Evolutionary conservation across 176 grass and related monocot genomes (phyloP).

Genomic region (Alopecurus myosuroides): DNA sequence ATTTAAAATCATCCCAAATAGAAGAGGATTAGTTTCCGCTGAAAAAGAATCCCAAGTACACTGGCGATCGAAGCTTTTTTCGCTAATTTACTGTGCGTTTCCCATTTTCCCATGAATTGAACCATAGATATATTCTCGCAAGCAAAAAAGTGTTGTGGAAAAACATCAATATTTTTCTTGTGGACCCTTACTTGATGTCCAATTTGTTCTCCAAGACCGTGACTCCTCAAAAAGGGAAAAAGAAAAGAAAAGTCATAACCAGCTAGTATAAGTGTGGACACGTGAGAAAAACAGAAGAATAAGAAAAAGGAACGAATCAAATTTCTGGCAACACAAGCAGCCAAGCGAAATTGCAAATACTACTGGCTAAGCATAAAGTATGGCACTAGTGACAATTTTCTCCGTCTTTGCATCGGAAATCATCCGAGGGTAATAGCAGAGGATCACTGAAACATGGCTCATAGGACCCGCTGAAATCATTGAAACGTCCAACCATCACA

Average conservation of each 20-base stretch:
- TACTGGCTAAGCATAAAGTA: conserved; percentile 15
- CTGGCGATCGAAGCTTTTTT: not conserved
- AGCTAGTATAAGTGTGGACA: not conserved
- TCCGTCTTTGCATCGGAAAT: not conserved
- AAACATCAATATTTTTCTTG: not conserved
- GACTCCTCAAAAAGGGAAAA: not conserved
- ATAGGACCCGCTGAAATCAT: not conserved
- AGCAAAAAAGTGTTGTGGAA: not conserved
- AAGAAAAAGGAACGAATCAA: conserved; percentile 21
- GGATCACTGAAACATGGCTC: not conserved
- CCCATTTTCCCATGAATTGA: not conserved
- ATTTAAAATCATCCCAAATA: not conserved
- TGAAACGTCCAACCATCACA: conserved; percentile 1
- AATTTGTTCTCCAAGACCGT: not conserved
- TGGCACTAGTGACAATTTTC: conserved; percentile 14
- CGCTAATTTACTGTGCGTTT: not conserved
- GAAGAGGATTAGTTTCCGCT: not conserved
- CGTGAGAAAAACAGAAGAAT: conserved; percentile 12
- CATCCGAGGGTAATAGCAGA: conserved; percentile 6
- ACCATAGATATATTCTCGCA: not conserved
- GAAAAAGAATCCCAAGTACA: not conserved
- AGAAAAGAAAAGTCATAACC: not conserved
- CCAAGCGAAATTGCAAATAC: not conserved
- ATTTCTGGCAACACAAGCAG: conserved; percentile 16
- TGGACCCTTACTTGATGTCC: not conserved